Evolutionary conservation across 345 rosid genomes (phyloP).

Genomic region (Sapria himalayana): DNA sequence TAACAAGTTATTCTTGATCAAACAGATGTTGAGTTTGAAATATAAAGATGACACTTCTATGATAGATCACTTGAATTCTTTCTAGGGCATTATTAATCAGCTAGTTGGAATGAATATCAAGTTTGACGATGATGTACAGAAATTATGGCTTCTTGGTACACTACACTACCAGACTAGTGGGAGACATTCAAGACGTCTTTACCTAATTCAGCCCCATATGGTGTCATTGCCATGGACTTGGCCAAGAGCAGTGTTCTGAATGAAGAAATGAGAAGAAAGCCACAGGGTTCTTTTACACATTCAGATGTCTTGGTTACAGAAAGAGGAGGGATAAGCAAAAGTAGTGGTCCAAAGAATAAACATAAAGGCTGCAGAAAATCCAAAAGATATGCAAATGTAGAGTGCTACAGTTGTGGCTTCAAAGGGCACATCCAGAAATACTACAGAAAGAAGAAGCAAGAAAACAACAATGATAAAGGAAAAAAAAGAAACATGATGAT

Average conservation of each 20-base stretch:
- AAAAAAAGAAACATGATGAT: no score
- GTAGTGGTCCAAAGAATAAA: neutral
- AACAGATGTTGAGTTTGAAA: neutral
- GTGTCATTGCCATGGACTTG: neutral
- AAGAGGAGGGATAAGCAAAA: neutral
- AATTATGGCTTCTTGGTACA: neutral
- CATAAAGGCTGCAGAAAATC: neutral
- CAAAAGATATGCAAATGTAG: neutral
- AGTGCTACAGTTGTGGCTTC: no score
- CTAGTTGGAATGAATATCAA: neutral
- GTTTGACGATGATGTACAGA: neutral
- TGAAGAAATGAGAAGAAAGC: slow-evolving; percentile 1
- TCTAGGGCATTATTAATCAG: no score
- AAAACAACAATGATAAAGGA: no score
- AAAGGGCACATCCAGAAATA: no score
- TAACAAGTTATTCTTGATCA: neutral
- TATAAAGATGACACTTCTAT: neutral
- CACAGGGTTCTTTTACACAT: neutral
- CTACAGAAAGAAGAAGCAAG: no score
- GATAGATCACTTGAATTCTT: slow-evolving; percentile 1
- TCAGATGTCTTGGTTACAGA: neutral
- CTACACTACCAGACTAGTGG: neutral
- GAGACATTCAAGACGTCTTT: neutral
- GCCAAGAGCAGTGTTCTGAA: neutral
- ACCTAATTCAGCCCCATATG: neutral